A percentile compares a stretch with the other conserved stretches of the same genome.
Evolutionary conservation across 2,329 filamentous ascomycete genomes (phyloP).

Genomic region (Epichloe brachyelytri): DNA sequence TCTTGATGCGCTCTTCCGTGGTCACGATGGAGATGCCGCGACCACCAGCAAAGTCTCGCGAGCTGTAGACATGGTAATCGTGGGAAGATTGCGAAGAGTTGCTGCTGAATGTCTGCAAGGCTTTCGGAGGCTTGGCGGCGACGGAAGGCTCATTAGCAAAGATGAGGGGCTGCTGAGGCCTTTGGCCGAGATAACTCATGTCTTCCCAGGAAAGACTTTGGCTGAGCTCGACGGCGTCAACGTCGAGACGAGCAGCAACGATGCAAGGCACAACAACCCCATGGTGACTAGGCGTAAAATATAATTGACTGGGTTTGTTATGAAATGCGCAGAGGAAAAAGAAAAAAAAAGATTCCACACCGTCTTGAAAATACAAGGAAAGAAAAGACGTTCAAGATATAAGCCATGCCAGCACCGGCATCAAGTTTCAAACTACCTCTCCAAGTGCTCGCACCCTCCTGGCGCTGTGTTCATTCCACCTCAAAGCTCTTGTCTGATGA

Average conservation of each 20-base stretch:
- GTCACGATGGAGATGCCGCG: slow-evolving; percentile 28
- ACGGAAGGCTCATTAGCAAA: not conserved
- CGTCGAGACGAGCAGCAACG: not conserved
- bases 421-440: too few species aligned
- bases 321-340: too few species aligned
- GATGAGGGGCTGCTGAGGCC: not conserved
- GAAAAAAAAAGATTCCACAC: too few species aligned
- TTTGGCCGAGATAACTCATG: not conserved
- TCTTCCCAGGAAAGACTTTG: not conserved
- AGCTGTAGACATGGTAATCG: slow-evolving; percentile 27
- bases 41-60: slow-evolving; percentile 20
- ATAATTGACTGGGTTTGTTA: not conserved
- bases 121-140: not conserved
- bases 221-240: not conserved
- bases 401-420: not conserved
- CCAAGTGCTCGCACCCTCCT: too few species aligned
- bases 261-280: not conserved
- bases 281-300: not conserved
- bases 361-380: not conserved
- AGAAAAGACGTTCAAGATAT: not conserved
- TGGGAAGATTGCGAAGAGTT: slow-evolving; percentile 11
- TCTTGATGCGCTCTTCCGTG: slow-evolving; percentile 18
- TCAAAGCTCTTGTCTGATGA: not conserved
- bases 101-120: not conserved
- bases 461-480: not conserved